phyloP scores from a whole-genome alignment of 169 alveolate species.

The Eimeria praecox region DNA sequence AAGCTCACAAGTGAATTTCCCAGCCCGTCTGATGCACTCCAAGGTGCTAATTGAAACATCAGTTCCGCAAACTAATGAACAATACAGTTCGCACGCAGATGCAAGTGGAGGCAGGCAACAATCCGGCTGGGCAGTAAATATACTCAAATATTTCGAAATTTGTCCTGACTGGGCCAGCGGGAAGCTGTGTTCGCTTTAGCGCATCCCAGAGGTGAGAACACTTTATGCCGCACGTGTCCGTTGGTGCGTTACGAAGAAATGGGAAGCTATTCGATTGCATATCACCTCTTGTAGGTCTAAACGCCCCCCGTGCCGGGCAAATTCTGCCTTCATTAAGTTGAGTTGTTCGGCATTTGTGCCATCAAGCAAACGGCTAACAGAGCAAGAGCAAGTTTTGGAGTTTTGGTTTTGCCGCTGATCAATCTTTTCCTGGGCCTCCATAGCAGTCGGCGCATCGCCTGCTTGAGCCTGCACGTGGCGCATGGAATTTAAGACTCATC shows the following conservation, averaged over 20 bases:
- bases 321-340: constrained; percentile 40
- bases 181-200: neutral
- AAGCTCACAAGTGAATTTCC: neutral
- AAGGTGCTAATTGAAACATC: constrained; percentile 26
- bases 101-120: neutral
- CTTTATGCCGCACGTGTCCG: neutral
- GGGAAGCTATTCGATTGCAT: neutral
- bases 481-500: neutral
- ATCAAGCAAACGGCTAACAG: constrained; percentile 45
- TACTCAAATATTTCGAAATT: neutral
- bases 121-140: neutral
- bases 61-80: constrained; percentile 59
- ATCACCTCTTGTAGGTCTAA: constrained; percentile 61
- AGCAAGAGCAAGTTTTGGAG: constrained; percentile 38
- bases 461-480: constrained; percentile 1
- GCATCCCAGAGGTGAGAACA: neutral
- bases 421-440: constrained; percentile 4
- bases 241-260: no score
- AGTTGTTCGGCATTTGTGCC: constrained; percentile 61
- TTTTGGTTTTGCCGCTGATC: neutral
- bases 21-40: constrained; percentile 7
- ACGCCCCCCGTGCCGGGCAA: constrained; percentile 62
- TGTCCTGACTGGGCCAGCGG: neutral
- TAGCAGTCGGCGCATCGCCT: neutral
- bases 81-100: neutral